Evolutionary conservation across 306 rosid genomes (phyloP).

Genomic region (Prunus padus): DNA sequence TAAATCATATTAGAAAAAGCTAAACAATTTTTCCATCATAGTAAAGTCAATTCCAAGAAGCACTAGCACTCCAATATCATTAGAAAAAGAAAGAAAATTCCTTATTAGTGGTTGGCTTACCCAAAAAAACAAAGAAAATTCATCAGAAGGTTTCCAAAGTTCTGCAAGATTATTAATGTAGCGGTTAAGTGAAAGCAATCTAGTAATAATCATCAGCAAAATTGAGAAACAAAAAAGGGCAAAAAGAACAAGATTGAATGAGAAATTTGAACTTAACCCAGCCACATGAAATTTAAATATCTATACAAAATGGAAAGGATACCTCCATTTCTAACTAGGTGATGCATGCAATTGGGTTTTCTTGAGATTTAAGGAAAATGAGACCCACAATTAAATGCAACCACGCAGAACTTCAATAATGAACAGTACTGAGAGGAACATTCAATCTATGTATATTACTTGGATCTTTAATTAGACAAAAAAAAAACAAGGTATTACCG

Average conservation of each 20-base stretch:
- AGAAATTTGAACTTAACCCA: conserved; percentile 2
- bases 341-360: neutral
- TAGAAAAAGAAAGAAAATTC: conserved; percentile 13
- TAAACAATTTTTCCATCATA: neutral
- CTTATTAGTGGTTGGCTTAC: conserved; percentile 46
- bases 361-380: neutral
- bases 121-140: conserved; percentile 95
- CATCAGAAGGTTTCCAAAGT: conserved; percentile 82
- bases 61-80: conserved; percentile 1
- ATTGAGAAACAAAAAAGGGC: conserved; percentile 15
- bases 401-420: neutral
- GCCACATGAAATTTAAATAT: conserved; percentile 2
- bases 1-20: neutral
- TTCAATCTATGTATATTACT: neutral
- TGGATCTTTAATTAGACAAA: neutral
- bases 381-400: neutral
- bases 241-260: conserved; percentile 7
- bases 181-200: conserved; percentile 13
- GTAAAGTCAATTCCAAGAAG: conserved; percentile 19
- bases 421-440: neutral
- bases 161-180: conserved; percentile 50
- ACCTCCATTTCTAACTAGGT: neutral
- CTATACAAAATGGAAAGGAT: neutral
- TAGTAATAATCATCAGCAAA: conserved; percentile 18
- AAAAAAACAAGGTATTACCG: neutral